Conservation (phyloP, 2,329 filamentous ascomycete genomes). For the Stagonosporopsis chrysanthemi region DNA sequence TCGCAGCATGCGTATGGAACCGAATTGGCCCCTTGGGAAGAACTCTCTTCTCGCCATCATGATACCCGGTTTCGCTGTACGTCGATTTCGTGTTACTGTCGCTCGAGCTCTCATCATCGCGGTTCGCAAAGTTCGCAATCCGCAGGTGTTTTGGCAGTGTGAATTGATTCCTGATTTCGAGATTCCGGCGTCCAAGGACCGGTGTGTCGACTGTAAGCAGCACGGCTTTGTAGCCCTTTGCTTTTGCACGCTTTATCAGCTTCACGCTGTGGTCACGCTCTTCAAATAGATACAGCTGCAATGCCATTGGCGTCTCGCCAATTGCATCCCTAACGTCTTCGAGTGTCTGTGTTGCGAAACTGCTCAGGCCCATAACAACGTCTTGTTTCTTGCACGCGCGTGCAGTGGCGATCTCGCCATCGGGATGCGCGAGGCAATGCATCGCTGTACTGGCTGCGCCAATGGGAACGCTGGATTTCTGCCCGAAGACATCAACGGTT, state of each 20-base stretch:
- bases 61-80: constrained; percentile 3
- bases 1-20: constrained; percentile 33
- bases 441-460: constrained; percentile 54
- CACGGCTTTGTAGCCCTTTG: constrained; percentile 36
- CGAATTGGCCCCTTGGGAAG: constrained; percentile 23
- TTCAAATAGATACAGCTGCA: constrained; percentile 55
- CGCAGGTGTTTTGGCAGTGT: constrained; percentile 32
- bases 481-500: constrained; percentile 30
- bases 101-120: constrained; percentile 3
- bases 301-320: constrained; percentile 39
- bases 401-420: constrained; percentile 54
- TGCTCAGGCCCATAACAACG: constrained; percentile 49
- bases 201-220: constrained; percentile 39
- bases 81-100: constrained; percentile 9
- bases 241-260: constrained; percentile 36
- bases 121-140: constrained; percentile 30
- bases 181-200: constrained; percentile 29
- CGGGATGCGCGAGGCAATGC: constrained; percentile 54
- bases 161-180: constrained; percentile 40
- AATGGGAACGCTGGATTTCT: constrained; percentile 46
- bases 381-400: constrained; percentile 50
- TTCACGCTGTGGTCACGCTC: constrained; percentile 27
- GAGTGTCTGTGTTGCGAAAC: constrained; percentile 52
- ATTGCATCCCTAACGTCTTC: constrained; percentile 58
- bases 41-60: constrained; percentile 15